Evolutionary conservation across 208 protist species (phyloP).

Genomic region (Leishmania martiniquensis): DNA sequence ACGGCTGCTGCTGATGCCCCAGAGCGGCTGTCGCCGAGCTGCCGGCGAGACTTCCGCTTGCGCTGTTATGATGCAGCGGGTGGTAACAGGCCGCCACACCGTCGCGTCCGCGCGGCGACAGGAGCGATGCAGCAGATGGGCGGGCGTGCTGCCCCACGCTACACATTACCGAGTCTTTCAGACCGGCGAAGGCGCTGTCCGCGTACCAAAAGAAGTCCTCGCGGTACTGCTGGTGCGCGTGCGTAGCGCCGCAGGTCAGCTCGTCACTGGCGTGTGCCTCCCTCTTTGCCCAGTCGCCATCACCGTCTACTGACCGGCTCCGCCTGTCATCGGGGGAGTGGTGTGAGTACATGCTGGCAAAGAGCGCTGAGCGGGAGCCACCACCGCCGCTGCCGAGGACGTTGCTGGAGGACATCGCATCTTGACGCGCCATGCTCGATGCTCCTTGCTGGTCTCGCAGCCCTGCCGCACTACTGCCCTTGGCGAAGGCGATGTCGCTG

Average conservation of each 20-base stretch:
- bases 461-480: too few species aligned
- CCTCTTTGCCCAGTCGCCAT: neutral
- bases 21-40: neutral
- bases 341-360: neutral
- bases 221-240: neutral
- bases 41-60: neutral
- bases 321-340: neutral
- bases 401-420: neutral
- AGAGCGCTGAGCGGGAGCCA: slow-evolving; percentile 2
- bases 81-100: neutral
- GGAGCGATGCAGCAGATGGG: neutral
- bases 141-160: neutral
- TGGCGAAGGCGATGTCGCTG: neutral
- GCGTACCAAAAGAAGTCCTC: too few species aligned
- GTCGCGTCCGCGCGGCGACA: neutral
- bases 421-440: neutral
- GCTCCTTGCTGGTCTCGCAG: neutral
- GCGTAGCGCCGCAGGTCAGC: neutral
- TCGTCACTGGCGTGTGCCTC: neutral
- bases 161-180: neutral
- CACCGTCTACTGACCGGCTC: neutral
- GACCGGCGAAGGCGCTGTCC: neutral
- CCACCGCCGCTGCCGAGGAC: slow-evolving; percentile 4
- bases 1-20: neutral
- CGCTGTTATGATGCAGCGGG: neutral